Evolutionary conservation across 768 basidiomycete species (phyloP).

Genomic region (Suillus spraguei): DNA sequence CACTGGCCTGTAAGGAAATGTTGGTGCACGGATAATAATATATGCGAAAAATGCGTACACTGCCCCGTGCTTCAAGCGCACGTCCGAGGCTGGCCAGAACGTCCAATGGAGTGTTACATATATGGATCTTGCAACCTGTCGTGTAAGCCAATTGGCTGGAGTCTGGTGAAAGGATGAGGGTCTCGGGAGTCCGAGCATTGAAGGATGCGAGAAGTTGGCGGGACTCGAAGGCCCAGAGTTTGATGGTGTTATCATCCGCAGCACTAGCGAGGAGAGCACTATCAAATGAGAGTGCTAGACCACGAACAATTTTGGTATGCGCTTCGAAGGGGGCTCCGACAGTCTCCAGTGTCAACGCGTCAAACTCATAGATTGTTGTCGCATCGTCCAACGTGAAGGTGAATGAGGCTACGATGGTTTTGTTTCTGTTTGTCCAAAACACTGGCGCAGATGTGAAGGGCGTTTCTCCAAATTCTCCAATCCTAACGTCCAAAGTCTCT

Average conservation of each 20-base stretch:
- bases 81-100: background rate
- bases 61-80: background rate
- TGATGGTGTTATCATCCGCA: background rate
- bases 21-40: background rate
- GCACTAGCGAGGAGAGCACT: background rate
- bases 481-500: background rate
- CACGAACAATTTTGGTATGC: background rate
- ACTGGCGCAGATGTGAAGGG: background rate
- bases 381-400: background rate
- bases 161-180: background rate
- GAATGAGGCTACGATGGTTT: background rate
- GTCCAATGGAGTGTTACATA: background rate
- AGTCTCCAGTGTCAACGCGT: background rate
- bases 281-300: background rate
- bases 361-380: background rate
- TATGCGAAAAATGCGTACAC: background rate
- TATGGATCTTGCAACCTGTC: background rate
- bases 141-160: background rate
- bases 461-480: background rate
- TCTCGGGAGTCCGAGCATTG: background rate
- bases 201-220: background rate
- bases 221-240: background rate
- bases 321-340: conserved; percentile 1
- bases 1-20: background rate
- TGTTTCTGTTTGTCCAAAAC: conserved; percentile 1